Evolutionary conservation across 371 early-diverging fungal species (phyloP).

Genomic region (Rhizopus microsporus): DNA sequence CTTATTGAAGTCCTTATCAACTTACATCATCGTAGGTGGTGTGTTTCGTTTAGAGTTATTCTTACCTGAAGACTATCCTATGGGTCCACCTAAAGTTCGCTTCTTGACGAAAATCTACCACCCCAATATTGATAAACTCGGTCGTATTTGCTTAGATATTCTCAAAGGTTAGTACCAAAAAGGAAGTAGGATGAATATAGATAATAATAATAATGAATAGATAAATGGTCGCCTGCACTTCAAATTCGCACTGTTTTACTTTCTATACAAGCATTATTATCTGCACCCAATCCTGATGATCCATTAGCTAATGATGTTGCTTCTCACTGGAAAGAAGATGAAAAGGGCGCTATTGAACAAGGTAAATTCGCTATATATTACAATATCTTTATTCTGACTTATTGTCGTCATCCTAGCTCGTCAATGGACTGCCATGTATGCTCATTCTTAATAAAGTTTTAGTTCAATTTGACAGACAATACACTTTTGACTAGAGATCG

Average conservation of each 20-base stretch:
- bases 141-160: constrained; percentile 99
- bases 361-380: constrained; percentile 42
- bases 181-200: neutral
- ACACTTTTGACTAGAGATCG: too few species aligned
- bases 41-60: constrained; percentile 95
- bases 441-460: constrained; percentile 17
- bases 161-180: constrained; percentile 77
- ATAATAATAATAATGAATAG: constrained; percentile 43
- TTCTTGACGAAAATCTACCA: constrained; percentile 99
- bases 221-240: constrained; percentile 99
- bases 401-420: constrained; percentile 16
- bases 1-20: neutral
- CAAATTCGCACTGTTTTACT: constrained; percentile 97
- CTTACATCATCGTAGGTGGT: constrained; percentile 68
- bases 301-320: constrained; percentile 99
- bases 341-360: constrained; percentile 88
- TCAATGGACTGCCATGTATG: constrained; percentile 35
- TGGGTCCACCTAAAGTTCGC: constrained; percentile 98
- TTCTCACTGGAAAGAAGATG: constrained; percentile 98
- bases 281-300: constrained; percentile 98
- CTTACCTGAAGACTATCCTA: constrained; percentile 98
- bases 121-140: constrained; percentile 99
- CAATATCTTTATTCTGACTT: neutral
- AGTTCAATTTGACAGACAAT: too few species aligned
- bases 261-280: constrained; percentile 97